phyloP scores from a whole-genome alignment of 2,329 filamentous ascomycete species.

The Didymella keratinophila region DNA sequence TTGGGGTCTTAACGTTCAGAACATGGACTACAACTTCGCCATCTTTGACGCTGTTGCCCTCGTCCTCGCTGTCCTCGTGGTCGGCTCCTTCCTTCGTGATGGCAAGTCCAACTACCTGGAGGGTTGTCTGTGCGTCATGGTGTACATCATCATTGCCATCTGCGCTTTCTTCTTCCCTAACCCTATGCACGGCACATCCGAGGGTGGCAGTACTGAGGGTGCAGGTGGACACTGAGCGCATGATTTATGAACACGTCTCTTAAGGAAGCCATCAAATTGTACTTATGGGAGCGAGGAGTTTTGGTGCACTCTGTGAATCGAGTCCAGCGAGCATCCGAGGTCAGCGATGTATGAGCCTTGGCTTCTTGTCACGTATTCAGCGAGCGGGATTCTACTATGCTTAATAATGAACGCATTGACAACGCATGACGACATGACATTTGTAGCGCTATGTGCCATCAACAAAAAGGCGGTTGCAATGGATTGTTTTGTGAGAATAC shows the following conservation, averaged over 20 bases:
- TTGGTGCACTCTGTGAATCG: neutral
- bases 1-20: constrained; percentile 71
- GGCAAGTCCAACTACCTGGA: constrained; percentile 92
- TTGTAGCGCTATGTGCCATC: neutral
- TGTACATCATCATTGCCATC: constrained; percentile 70
- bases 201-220: constrained; percentile 25
- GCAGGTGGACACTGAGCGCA: constrained; percentile 25
- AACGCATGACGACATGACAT: neutral
- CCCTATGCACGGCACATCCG: constrained; percentile 39
- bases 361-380: constrained; percentile 18
- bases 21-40: constrained; percentile 84
- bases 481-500: neutral
- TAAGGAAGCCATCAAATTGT: neutral
- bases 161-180: constrained; percentile 69
- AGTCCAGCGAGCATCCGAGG: constrained; percentile 18
- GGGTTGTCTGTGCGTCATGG: constrained; percentile 78
- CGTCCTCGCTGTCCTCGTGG: constrained; percentile 83
- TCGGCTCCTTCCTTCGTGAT: constrained; percentile 87
- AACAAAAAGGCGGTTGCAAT: neutral
- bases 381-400: constrained; percentile 23
- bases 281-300: neutral
- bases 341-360: constrained; percentile 8
- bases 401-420: neutral
- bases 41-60: constrained; percentile 85
- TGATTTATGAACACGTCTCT: too few relatives aligned